Evolutionary conservation across 176 grass and related monocot species (phyloP), one percentile per base, ranked within the genome.

Genomic region (Calamus simplicifolius): DNA sequence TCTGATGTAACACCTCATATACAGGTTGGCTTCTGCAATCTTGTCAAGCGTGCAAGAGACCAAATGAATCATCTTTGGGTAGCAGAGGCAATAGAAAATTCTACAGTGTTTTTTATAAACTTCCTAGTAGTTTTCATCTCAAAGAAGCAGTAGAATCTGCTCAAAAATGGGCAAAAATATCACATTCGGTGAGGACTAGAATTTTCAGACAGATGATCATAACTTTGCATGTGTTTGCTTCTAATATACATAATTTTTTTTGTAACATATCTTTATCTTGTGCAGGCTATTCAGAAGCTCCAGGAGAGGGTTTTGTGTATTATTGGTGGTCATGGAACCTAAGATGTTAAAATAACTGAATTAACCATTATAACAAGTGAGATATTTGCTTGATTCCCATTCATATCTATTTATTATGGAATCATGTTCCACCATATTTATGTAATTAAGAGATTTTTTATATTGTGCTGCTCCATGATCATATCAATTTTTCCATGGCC

Each of bases 21-120:
- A 13, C 25, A 96, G 87, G 84, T 97, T 88, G 92, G 92, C 53
- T 97, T 97, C 58, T 70, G 76, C 77, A 97, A 97, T 73, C 63
- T 97, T 59, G 50, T 91, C 15, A 91, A 91, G 75, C 69, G 75
- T 69, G 71, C 80, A 21, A 90, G 83, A 75, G 92, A 97, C 49
- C 84, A 91, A 75, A 75, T 54, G 10, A 90, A 79, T 74, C 70
- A 67, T 71, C 67, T 97, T 59, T 97, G 87, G 92, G 83, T 90
- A 71, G 83, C 81, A 25, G 87, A 97, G 55, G 84, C 87, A 67
- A 97, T 69, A 26, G 78, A 85, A 69, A 77, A 50, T 56, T 88
- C 81, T 68, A 91, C 58, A 63, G 59, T 82, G 52, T 82, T 60
- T 91, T 54, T 48, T 69, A 73, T 16, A 81, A 82, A 56, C 74